Percentiles rank a stretch among this genome's conserved stretches.
Conservation (phyloP, 2,329 filamentous ascomycete species). For the Sporothrix schenckii region DNA sequence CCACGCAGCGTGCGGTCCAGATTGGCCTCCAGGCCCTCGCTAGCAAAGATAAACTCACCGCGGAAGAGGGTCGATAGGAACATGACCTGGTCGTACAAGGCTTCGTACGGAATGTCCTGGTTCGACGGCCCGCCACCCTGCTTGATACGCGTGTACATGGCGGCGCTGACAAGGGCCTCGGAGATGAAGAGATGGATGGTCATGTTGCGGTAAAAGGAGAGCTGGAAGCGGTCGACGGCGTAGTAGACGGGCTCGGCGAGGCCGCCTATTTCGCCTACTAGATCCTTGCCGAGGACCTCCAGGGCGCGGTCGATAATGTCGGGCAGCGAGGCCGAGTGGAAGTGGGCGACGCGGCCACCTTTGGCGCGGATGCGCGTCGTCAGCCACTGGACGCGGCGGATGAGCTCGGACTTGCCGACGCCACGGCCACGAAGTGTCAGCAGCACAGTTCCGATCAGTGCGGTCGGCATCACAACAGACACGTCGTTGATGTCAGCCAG, state of each 20-base stretch:
- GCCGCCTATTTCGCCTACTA: conserved; percentile 78
- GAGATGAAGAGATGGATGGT: conserved; percentile 97
- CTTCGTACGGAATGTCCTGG: conserved; percentile 75
- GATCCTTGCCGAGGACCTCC: conserved; percentile 85
- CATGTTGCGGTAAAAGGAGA: conserved; percentile 99
- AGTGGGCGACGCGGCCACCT: conserved; percentile 91
- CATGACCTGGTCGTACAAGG: conserved; percentile 75
- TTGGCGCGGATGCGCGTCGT: conserved; percentile 78
- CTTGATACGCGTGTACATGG: conserved; percentile 90
- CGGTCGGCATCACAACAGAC: conserved; percentile 97
- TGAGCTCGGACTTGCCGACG: conserved; percentile 82
- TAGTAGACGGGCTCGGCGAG: conserved; percentile 91
- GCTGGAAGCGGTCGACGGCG: conserved; percentile 92
- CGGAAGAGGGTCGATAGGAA: conserved; percentile 94
- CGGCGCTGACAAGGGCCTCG: conserved; percentile 84
- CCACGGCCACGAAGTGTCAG: conserved; percentile 89
- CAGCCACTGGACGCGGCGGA: conserved; percentile 88
- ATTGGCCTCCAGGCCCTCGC: conserved; percentile 79
- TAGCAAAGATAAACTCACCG: conserved; percentile 94
- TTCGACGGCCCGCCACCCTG: conserved; percentile 80
- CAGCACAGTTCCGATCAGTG: conserved; percentile 89
- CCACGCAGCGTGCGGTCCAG: conserved; percentile 76
- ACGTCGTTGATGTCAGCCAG: conserved; percentile 93
- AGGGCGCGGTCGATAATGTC: conserved; percentile 86
- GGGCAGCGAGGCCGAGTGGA: conserved; percentile 76